These are phyloP conservation scores for Epichloe sp. DNA, from an alignment of 2,329 filamentous ascomycete species.

Conservation along the genomic window DNA sequence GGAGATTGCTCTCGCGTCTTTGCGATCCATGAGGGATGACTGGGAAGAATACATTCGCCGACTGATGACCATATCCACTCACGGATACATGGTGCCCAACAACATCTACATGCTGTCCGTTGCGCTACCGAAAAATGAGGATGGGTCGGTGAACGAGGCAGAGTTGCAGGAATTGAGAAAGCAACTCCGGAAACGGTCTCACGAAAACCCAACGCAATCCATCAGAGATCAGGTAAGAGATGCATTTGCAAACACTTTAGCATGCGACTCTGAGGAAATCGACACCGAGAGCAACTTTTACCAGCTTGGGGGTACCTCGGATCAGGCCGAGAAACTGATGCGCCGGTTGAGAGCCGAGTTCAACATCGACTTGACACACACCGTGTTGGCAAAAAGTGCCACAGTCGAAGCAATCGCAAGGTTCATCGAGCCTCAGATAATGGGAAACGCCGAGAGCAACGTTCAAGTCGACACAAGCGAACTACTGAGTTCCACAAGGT, in stretches of 20 bases:
- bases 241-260: constrained; percentile 29
- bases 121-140: background rate
- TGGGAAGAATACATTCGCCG: constrained; percentile 4
- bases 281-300: constrained; percentile 28
- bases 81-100: constrained; percentile 4
- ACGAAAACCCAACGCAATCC: constrained; percentile 5
- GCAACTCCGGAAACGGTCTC: constrained; percentile 8
- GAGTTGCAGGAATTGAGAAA: constrained; percentile 18
- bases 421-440: constrained; percentile 19
- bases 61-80: constrained; percentile 1
- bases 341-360: constrained; percentile 32
- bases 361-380: constrained; percentile 33
- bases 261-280: constrained; percentile 20
- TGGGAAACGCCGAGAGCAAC: background rate
- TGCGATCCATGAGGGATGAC: background rate
- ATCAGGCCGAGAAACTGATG: constrained; percentile 23
- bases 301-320: constrained; percentile 33
- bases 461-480: constrained; percentile 21
- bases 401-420: constrained; percentile 26
- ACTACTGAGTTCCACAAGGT: constrained; percentile 35
- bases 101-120: constrained; percentile 3
- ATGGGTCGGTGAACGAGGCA: constrained; percentile 11
- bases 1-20: background rate
- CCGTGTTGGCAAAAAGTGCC: constrained; percentile 35
- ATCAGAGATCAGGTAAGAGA: constrained; percentile 22